phyloP scores from a whole-genome alignment of 225 moss, liverwort and hornwort species.

The Thuidium tamariscinum region DNA sequence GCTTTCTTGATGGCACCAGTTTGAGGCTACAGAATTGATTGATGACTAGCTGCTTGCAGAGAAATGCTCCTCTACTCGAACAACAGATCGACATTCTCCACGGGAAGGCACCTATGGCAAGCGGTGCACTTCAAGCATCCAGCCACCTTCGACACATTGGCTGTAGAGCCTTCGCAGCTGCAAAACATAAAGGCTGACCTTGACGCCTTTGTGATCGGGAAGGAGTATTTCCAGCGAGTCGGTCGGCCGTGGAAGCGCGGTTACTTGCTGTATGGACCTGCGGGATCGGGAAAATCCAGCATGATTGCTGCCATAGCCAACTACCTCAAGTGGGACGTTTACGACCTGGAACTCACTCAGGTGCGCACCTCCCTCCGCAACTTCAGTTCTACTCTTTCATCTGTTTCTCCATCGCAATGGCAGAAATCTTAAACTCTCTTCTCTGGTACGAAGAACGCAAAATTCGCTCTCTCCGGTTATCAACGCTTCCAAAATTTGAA shows the following conservation, averaged over 20 bases:
- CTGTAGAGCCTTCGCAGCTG: conserved; percentile 41
- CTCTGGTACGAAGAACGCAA: background rate
- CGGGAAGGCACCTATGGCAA: conserved; percentile 52
- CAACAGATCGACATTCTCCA: conserved; percentile 23
- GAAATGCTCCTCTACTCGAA: conserved; percentile 54
- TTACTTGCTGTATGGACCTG: conserved; percentile 65
- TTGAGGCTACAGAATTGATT: background rate
- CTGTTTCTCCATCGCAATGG: background rate
- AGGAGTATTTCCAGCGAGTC: conserved; percentile 42
- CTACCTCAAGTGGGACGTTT: conserved; percentile 65
- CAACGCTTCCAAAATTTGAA: background rate
- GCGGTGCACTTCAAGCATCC: conserved; percentile 68
- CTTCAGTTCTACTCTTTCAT: background rate
- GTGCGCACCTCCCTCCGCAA: conserved; percentile 2
- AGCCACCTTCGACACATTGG: conserved; percentile 57
- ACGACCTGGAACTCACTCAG: conserved; percentile 82
- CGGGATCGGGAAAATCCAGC: conserved; percentile 75
- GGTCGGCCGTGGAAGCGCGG: conserved; percentile 84
- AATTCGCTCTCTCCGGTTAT: background rate
- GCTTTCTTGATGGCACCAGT: background rate
- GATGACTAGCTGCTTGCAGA: background rate
- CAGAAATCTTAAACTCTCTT: background rate
- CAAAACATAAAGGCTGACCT: conserved; percentile 32
- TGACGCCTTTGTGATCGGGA: conserved; percentile 31
- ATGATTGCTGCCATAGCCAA: conserved; percentile 91